Base-by-base conservation (phyloP, 768 basidiomycete species). In the Trametes sanguinea region DNA sequence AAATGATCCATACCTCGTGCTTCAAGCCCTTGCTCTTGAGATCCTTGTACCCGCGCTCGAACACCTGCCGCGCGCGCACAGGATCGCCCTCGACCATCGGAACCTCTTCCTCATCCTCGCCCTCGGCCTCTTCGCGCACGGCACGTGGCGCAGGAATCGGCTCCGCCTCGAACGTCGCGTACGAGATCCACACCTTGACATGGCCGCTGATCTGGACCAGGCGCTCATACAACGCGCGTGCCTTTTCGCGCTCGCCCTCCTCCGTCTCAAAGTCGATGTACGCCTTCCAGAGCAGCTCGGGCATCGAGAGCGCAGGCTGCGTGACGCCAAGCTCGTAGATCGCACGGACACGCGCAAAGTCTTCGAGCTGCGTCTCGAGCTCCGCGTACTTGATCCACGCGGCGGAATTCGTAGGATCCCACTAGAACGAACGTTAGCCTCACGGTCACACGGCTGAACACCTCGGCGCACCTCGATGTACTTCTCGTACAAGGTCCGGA, bases 321-420 rank as follows among this genome's bases (percentile, higher is more conserved):
- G 87, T 81, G 27, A 93, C 83, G 6, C 90, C 95, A 17, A 98
- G 86, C 74, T 97, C 95, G 76, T 94, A 98, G 70, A 98, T 94
- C 4, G 89, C 95, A 13, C 96, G 89, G 2, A 94, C 90, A 40
- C 95, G 94, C 27, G 85, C 79, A 72, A 89, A 87, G 74, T 98
- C 95, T 73, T 90, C 89, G 0, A 97, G 81, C 52, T 89, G 88
- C 0, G 85, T 83, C 74, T 98, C 95, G 37, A 97, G 85, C 69
- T 96, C 92, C 29, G 96, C 92, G 74, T 87, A 98, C 74, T 92
- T 91, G 76, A 98, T 96, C 96, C 96, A 98, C 0, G 95, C 92
- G 1, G 92, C 79, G 1, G 93, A 90, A 73, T 96, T 94, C 30
- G 92, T 87, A 0, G 95, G 83, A 73, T 98, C 96, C 71, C 85